Conservation (phyloP, 345 rosid species). For the Angophora floribunda region DNA sequence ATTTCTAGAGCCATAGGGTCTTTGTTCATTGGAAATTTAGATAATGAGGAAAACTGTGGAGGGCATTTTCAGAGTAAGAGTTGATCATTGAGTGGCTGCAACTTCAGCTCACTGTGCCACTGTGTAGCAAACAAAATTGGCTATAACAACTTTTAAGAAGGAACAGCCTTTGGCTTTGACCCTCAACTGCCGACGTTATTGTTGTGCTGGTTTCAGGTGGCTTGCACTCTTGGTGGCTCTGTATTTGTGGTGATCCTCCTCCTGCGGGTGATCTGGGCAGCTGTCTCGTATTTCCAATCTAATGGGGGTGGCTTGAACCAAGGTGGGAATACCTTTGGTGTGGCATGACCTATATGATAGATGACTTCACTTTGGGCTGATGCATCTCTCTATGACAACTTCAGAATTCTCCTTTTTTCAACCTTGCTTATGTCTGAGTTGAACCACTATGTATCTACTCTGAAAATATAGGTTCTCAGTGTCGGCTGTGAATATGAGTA, state of each 20-base stretch:
- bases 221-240: constrained; percentile 64
- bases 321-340: constrained; percentile 22
- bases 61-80: not conserved
- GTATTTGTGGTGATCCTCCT: constrained; percentile 53
- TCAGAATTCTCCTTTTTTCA: not conserved
- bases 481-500: not conserved
- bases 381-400: not conserved
- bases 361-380: not conserved
- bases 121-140: not conserved
- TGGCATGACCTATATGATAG: constrained; percentile 8
- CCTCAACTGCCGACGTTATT: not conserved
- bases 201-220: constrained; percentile 29
- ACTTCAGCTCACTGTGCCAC: not conserved
- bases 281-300: constrained; percentile 48
- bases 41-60: not conserved
- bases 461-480: not conserved
- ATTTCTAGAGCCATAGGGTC: not conserved
- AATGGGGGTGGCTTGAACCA: constrained; percentile 29
- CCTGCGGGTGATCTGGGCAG: constrained; percentile 56
- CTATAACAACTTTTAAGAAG: not conserved
- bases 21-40: not conserved
- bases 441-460: not conserved
- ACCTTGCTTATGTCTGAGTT: not conserved
- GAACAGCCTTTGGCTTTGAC: not conserved
- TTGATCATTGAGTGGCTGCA: not conserved